Evolutionary conservation across 1,284 basidiomycete species (phyloP), one percentile per base, ranked within the genome.

Genomic region (Lentinula novae-zelandiae): DNA sequence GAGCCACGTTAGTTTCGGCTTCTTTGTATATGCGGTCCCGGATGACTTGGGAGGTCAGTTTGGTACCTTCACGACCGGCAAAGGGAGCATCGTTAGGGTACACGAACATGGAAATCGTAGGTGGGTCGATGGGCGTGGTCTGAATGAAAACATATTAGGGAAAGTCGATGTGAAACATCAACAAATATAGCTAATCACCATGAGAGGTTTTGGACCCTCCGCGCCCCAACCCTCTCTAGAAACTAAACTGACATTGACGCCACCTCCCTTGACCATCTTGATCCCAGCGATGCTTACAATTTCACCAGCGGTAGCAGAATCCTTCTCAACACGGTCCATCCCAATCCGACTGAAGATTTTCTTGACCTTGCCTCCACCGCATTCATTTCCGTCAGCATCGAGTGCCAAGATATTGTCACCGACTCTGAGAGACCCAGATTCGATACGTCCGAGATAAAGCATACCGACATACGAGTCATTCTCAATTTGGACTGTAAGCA

Each of bases 361-460:
- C 69, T 79, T 80, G 48, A 81, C 78, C 58, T 77, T 77, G 10
- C 79, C 79, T 42, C 79, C 78, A n/a, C 78, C 78, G 6, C 79
- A 75, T 61, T 77, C 76, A 17, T 73, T 71, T 0, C 77, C 78
- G 5, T 75, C 69, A 0, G 72, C 44, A 58, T 78, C 74, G 5
- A 81, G 64, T 0, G 77, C 77, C 61, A 67, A 67, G 1, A 81
- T 62, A 0, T 69, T 70, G 58, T 79, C 78, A 0, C 76, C 77
- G 39, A 76, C 65, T 17, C 65, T 65, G 12, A 81, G 66, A 3
- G 72, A 60, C 15, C 78, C 78, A 42, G 71, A 75, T n/a, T 79
- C 72, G 12, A 81, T 72, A 38, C 79, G 74, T 0, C 79, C 78
- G 15, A 79, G 76, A 64, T 78, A 78, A 3, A 79, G 68, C 52